phyloP scores from a whole-genome alignment of 768 basidiomycete genomes.

The Lentinus tigrinus region DNA sequence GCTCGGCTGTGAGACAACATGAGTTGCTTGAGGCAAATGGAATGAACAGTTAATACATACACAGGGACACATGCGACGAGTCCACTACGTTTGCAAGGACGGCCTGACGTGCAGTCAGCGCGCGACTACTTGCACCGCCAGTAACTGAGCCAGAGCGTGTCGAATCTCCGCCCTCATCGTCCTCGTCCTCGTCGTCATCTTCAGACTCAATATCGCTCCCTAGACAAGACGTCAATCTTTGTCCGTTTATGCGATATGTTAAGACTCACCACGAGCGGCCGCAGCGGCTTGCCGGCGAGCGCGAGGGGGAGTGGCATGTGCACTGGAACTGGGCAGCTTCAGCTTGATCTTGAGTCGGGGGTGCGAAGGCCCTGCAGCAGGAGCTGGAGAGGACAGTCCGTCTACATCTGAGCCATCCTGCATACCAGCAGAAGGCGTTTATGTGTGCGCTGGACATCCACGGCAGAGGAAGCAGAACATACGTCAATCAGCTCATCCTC shows the following conservation, averaged over 20 bases:
- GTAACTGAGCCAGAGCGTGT: constrained; percentile 28
- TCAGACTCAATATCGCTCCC: constrained; percentile 42
- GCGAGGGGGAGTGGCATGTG: constrained; percentile 12
- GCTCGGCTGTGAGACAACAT: constrained; percentile 25
- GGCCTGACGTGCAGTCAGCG: constrained; percentile 56
- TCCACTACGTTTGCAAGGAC: constrained; percentile 70
- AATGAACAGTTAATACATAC: constrained; percentile 31
- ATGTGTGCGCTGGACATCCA: neutral
- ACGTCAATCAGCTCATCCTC: constrained; percentile 29
- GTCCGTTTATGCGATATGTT: neutral
- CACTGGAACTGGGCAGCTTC: constrained; percentile 41
- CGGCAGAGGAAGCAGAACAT: neutral
- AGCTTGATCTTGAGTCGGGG: constrained; percentile 62
- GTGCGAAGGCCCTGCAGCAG: constrained; percentile 15
- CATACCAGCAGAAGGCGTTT: neutral
- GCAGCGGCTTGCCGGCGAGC: constrained; percentile 14
- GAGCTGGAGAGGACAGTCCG: constrained; percentile 23
- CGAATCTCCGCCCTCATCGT: constrained; percentile 43
- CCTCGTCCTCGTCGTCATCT: constrained; percentile 18
- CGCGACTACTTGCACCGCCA: constrained; percentile 25
- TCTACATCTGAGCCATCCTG: constrained; percentile 35
- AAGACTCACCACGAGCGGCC: constrained; percentile 13
- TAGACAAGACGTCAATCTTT: constrained; percentile 9
- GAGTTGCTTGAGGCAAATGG: neutral
- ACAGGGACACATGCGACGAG: constrained; percentile 64